phyloP scores from a whole-genome alignment of 1,284 basidiomycete genomes.

The Malassezia sp. region DNA sequence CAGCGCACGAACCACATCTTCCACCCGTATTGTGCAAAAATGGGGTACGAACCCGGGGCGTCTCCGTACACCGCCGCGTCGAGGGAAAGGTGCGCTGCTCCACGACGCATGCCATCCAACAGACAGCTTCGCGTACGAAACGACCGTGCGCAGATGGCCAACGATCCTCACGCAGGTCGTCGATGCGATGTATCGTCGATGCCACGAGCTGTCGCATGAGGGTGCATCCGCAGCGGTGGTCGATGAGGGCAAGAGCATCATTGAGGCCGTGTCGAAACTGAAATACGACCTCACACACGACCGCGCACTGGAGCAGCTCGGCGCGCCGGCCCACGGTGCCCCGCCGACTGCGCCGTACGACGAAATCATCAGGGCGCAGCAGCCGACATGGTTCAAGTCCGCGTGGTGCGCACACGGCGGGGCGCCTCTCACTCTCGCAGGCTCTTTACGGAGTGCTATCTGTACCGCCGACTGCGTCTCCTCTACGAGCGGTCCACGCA shows the following conservation, averaged over 20 bases:
- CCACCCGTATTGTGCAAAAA: no score
- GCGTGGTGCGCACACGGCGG: constrained; percentile 57
- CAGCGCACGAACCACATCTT: no score
- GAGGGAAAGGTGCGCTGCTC: no score
- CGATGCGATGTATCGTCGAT: constrained; percentile 56
- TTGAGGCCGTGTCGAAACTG: constrained; percentile 64
- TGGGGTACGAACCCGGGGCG: no score
- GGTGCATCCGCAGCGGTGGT: constrained; percentile 50
- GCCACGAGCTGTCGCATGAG: constrained; percentile 29
- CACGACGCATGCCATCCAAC: background rate
- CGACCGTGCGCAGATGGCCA: constrained; percentile 67
- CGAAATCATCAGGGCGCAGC: constrained; percentile 18
- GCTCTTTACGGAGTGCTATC: constrained; percentile 71
- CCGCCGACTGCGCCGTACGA: constrained; percentile 48
- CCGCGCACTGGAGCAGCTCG: constrained; percentile 52
- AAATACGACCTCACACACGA: constrained; percentile 85
- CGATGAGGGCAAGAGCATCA: constrained; percentile 65
- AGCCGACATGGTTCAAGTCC: constrained; percentile 75
- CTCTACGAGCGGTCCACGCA: constrained; percentile 61
- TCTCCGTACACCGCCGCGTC: no score
- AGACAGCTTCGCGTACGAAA: constrained; percentile 53
- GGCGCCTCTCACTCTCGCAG: background rate
- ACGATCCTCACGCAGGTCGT: constrained; percentile 71
- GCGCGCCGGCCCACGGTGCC: constrained; percentile 55
- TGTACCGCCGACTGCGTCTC: constrained; percentile 69